A percentile compares a stretch with the other conserved stretches of the same genome.
Conservation (phyloP, 164 flowering plant genomes). For the Dillenia turbinata region DNA sequence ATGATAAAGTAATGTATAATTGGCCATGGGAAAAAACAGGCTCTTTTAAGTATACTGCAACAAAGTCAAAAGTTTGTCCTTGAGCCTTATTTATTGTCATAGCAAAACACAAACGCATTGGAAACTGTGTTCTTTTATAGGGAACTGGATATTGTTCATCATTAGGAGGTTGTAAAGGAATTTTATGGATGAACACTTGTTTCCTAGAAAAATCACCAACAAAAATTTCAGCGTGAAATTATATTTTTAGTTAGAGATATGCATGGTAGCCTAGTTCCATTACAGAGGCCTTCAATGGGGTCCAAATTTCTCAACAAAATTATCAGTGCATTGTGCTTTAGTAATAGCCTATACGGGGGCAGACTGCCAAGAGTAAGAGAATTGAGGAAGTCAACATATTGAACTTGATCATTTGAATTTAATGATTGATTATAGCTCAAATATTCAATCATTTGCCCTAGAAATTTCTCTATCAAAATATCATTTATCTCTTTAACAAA, state of each 20-base stretch:
- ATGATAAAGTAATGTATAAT: constrained; percentile 10
- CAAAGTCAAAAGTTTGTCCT: constrained; percentile 9
- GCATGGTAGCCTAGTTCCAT: constrained; percentile 14
- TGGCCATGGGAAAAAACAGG: constrained; percentile 14
- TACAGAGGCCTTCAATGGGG: constrained; percentile 11
- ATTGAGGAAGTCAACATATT: constrained; percentile 1
- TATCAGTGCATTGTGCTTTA: constrained; percentile 7
- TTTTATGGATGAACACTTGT: constrained; percentile 4
- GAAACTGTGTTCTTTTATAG: constrained; percentile 11
- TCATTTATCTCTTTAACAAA: constrained; percentile 8
- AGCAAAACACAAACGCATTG: constrained; percentile 9
- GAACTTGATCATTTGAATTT: background rate
- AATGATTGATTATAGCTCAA: background rate
- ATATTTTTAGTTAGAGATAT: background rate
- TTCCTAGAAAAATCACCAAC: constrained; percentile 2
- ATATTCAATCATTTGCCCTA: background rate
- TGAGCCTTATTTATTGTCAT: constrained; percentile 23
- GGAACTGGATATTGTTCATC: background rate
- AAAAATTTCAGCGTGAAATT: constrained; percentile 13
- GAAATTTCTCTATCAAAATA: constrained; percentile 2
- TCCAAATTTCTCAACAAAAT: constrained; percentile 15
- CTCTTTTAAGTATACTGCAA: background rate
- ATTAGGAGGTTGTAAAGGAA: constrained; percentile 7
- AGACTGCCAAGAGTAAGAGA: background rate
- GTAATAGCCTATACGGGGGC: constrained; percentile 4